Evolutionary conservation across 179 eudicot species (phyloP).

Genomic region (Spergularia azorica): DNA sequence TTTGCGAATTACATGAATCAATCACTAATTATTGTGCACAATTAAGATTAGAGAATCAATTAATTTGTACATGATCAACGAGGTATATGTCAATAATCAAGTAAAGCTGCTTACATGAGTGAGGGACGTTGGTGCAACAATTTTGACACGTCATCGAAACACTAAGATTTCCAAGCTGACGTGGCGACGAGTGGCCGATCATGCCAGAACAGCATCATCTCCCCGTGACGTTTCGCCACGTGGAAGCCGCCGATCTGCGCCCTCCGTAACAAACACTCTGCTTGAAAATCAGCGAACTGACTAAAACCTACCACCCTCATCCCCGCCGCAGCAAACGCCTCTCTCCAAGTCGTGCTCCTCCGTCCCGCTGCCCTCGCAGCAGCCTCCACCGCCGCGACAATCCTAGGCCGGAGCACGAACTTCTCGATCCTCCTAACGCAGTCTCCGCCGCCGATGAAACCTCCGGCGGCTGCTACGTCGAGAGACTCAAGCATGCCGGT

Average conservation of each 20-base stretch:
- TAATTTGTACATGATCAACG: background rate
- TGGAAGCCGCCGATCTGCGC: conserved; percentile 82
- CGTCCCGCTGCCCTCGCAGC: conserved; percentile 42
- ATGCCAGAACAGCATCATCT: conserved; percentile 96
- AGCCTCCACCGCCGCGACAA: conserved; percentile 63
- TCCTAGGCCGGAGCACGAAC: conserved; percentile 71
- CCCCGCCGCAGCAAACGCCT: conserved; percentile 64
- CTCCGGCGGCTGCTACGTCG: conserved; percentile 55
- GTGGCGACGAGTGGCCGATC: conserved; percentile 75
- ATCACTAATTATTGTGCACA: background rate
- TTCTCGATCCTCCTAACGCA: conserved; percentile 69
- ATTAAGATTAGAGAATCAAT: background rate
- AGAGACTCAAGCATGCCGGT: conserved; percentile 76
- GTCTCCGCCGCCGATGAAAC: conserved; percentile 42
- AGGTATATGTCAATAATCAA: background rate
- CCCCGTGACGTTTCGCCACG: conserved; percentile 84
- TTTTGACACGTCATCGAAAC: background rate
- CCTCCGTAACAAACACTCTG: conserved; percentile 74
- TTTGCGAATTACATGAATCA: background rate
- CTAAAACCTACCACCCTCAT: conserved; percentile 71
- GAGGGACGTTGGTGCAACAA: background rate
- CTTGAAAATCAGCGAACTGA: conserved; percentile 86
- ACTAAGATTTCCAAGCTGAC: conserved; percentile 85
- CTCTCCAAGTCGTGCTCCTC: conserved; percentile 61
- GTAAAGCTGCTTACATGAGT: conserved; percentile 1